Conservation (phyloP, 129 eudicot species). For the Flaveria robusta region DNA sequence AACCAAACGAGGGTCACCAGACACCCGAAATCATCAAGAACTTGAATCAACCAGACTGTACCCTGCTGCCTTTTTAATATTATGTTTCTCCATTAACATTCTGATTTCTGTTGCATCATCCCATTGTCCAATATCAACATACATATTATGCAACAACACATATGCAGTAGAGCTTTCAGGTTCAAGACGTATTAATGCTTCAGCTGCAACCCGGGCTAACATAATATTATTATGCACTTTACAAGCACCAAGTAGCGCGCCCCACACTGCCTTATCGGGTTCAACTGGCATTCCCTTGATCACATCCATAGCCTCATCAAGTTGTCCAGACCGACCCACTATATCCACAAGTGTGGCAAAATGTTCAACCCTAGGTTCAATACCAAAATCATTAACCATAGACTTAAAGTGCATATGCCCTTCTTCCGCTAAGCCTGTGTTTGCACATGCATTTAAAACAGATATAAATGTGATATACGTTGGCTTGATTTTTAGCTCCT, state of each 20-base stretch:
- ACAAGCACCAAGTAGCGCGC: conserved; percentile 72
- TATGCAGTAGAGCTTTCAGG: conserved; percentile 35
- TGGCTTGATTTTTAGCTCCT: conserved; percentile 50
- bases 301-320: conserved; percentile 73
- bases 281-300: conserved; percentile 55
- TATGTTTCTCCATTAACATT: conserved; percentile 47
- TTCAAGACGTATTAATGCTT: conserved; percentile 45
- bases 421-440: conserved; percentile 68
- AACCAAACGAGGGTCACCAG: not conserved
- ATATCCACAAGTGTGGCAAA: conserved; percentile 75
- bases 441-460: conserved; percentile 75
- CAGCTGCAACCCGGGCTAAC: conserved; percentile 71
- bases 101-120: conserved; percentile 60
- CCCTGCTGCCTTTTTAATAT: conserved; percentile 51
- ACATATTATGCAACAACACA: conserved; percentile 66
- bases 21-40: conserved; percentile 14
- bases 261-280: conserved; percentile 82
- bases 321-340: conserved; percentile 60
- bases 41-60: conserved; percentile 52
- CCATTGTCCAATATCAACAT: conserved; percentile 60
- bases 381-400: conserved; percentile 64
- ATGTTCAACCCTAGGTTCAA: conserved; percentile 67
- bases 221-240: conserved; percentile 76
- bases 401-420: conserved; percentile 58
- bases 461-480: conserved; percentile 78